Percentiles rank a stretch among this genome's conserved stretches.
phyloP scores from a whole-genome alignment of 2,329 filamentous ascomycete genomes.

The Rhinocladiella mackenziei region DNA sequence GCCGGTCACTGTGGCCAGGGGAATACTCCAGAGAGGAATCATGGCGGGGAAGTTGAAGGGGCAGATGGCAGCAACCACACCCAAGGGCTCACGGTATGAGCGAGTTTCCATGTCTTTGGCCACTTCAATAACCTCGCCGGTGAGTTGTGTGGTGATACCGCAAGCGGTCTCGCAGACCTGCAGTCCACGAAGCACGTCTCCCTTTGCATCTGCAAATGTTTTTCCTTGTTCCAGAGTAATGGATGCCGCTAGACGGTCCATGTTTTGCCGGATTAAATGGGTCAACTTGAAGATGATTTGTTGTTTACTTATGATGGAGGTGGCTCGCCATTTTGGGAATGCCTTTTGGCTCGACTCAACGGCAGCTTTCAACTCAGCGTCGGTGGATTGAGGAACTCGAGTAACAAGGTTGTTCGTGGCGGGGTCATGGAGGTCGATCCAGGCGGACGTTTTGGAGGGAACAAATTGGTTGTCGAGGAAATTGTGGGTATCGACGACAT shows the following conservation, averaged over 20 bases:
- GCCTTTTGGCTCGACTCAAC: slow-evolving; percentile 61
- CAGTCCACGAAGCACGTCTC: slow-evolving; percentile 62
- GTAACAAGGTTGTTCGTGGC: slow-evolving; percentile 65
- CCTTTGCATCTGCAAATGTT: slow-evolving; percentile 64
- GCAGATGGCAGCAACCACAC: slow-evolving; percentile 63
- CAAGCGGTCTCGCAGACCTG: slow-evolving; percentile 66
- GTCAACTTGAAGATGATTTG: slow-evolving; percentile 66
- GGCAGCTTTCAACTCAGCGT: slow-evolving; percentile 59
- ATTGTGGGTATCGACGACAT: slow-evolving; percentile 57
- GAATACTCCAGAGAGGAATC: slow-evolving; percentile 66
- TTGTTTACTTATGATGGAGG: slow-evolving; percentile 57
- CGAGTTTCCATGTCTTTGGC: slow-evolving; percentile 67
- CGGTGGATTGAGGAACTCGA: slow-evolving; percentile 62
- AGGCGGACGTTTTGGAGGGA: slow-evolving; percentile 54
- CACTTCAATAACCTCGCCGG: slow-evolving; percentile 65
- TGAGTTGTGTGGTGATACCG: slow-evolving; percentile 63
- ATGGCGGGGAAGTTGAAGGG: slow-evolving; percentile 68
- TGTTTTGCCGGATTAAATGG: slow-evolving; percentile 59
- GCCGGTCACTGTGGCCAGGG: slow-evolving; percentile 61
- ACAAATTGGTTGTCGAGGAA: slow-evolving; percentile 63
- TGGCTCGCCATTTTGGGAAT: slow-evolving; percentile 59
- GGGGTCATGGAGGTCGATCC: slow-evolving; percentile 63
- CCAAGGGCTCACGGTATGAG: slow-evolving; percentile 62
- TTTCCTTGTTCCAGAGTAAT: slow-evolving; percentile 67
- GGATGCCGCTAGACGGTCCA: slow-evolving; percentile 61